phyloP scores from a whole-genome alignment of 2,329 filamentous ascomycete genomes.

The Colletotrichum higginsianum region DNA sequence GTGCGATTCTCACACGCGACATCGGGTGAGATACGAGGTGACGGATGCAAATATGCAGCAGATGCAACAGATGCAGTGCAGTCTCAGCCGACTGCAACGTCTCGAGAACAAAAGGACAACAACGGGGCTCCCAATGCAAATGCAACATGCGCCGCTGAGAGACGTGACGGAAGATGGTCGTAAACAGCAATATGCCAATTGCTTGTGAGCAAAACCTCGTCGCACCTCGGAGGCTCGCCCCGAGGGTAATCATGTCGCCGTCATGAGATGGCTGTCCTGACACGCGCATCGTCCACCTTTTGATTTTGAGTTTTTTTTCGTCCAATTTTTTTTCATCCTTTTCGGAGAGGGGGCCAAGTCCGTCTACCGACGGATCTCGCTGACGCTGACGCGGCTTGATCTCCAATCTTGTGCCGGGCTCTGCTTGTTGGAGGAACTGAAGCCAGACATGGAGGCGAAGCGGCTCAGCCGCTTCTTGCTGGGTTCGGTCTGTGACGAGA shows the following conservation, averaged over 20 bases:
- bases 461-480: slow-evolving; percentile 68
- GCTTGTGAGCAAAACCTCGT: slow-evolving; percentile 30
- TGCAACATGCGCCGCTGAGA: slow-evolving; percentile 34
- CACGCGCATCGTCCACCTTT: slow-evolving; percentile 19
- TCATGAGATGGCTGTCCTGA: slow-evolving; percentile 34
- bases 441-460: slow-evolving; percentile 70
- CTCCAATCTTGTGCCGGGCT: slow-evolving; percentile 58
- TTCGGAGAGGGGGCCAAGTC: not conserved
- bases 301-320: not conserved
- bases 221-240: slow-evolving; percentile 35
- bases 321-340: not conserved
- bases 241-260: slow-evolving; percentile 37
- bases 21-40: slow-evolving; percentile 1
- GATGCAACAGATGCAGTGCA: not conserved
- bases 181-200: slow-evolving; percentile 39
- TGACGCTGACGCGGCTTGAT: slow-evolving; percentile 50
- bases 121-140: slow-evolving; percentile 28
- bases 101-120: slow-evolving; percentile 2
- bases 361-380: slow-evolving; percentile 40
- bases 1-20: slow-evolving; percentile 7
- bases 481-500: slow-evolving; percentile 45
- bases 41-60: slow-evolving; percentile 15
- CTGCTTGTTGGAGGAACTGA: slow-evolving; percentile 60
- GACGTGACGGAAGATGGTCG: slow-evolving; percentile 31
- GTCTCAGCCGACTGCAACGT: slow-evolving; percentile 12